Evolutionary conservation across 352 stramenopile genomes (phyloP).

Genomic region (Globisporangium canariense): DNA sequence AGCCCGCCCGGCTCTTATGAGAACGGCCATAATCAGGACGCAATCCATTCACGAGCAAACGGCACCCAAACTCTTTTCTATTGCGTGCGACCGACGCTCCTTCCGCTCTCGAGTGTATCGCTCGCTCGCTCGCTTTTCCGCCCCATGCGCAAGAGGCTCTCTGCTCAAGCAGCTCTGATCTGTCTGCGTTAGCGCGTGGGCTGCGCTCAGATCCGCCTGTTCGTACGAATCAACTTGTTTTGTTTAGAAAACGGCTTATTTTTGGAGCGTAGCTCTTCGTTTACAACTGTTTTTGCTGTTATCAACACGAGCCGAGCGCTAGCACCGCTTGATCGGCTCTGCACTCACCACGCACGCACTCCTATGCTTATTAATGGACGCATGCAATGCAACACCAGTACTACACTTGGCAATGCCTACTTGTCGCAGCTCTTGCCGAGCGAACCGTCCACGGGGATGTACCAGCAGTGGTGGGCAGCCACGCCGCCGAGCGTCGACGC

Average conservation of each 20-base stretch:
- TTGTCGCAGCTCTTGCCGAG: slow-evolving; percentile 27
- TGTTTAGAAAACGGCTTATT: background rate
- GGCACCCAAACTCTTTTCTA: background rate
- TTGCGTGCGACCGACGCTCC: background rate
- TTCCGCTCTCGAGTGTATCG: too few relatives aligned
- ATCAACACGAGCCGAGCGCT: background rate
- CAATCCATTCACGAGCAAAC: background rate
- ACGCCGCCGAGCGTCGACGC: slow-evolving; percentile 50
- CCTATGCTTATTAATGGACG: background rate
- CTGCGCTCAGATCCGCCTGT: background rate
- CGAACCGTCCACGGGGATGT: slow-evolving; percentile 45
- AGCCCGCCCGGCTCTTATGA: background rate
- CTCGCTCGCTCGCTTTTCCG: too few relatives aligned
- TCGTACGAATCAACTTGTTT: slow-evolving; percentile 5
- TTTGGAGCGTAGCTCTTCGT: slow-evolving; percentile 1
- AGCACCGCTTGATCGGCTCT: background rate
- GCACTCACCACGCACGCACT: background rate
- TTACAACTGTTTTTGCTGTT: background rate
- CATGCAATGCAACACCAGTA: background rate
- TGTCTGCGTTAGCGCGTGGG: too few relatives aligned
- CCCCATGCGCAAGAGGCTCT: too few relatives aligned
- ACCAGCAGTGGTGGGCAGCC: slow-evolving; percentile 73
- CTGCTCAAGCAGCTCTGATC: too few relatives aligned
- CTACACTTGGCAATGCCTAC: background rate
- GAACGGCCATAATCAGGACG: background rate